Base-by-base conservation (phyloP, 371 early-diverging fungal species). In the Choanephora cucurbitarum region DNA sequence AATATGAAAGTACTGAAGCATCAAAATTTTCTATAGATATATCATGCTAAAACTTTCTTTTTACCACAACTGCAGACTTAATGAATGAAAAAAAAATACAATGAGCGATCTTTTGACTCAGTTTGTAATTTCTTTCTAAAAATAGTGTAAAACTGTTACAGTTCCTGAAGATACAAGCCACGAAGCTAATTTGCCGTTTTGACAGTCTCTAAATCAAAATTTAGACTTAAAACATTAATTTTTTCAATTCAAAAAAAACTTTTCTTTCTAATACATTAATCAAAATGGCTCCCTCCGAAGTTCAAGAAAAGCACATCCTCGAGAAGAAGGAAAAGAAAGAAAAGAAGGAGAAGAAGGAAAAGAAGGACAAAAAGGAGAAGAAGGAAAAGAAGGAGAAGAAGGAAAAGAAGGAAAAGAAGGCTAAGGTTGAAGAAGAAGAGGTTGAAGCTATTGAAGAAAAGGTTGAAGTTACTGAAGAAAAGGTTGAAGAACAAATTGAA, bases 401-500 rank as follows among this genome's bases (percentile, higher is more conserved):
- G 40, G 34, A 32, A 15, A 21, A 51, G 42, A 22, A 41, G 17
- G 21, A 41, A 19, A 34, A 39, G 10, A 46, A 55, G 34, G 48
- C 47, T 21, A 40, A 41, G 9, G 43, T 31, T 32, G 47, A 57
- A 34, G 49, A 49, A 42, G 37, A 42, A 15, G 14, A 37, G 7
- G 10, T 6, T 17, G 42, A 44, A 8, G 40, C 55, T n/a, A 44
- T 47, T 33, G 50, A 52, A 28, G 63, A 52, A 13, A 43, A 34
- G 15, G 34, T 37, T 15, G 42, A 42, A 18, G 6, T 28, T 13
- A 32, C 44, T 45, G 54, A 54, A 13, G 5, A 46, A 46, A 2
- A 46, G 46, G 43, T 43, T 34, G 57, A 63, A 17, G 49, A 57
- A 31, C 33, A 50, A 21, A 39, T 7, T 3, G 44, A 46, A 33